Percentiles rank a stretch among this genome's conserved stretches.
phyloP scores from a whole-genome alignment of 2,329 filamentous ascomycete species.

The Epichloe glyceriae region DNA sequence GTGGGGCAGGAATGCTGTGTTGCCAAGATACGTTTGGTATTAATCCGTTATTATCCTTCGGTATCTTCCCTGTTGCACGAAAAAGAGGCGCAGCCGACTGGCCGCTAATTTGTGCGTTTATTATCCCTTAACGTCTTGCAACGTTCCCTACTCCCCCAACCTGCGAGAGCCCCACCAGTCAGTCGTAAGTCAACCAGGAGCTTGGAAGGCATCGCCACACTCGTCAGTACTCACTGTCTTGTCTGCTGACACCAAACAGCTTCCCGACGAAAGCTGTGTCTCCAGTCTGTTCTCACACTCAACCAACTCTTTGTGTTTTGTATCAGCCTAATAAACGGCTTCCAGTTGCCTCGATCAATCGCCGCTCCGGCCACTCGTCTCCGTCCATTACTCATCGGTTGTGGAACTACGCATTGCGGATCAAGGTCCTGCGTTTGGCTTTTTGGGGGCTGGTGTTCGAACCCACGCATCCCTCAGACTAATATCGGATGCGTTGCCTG shows the following conservation, averaged over 20 bases:
- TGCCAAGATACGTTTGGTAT: no score
- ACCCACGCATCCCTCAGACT: neutral
- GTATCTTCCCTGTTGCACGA: no score
- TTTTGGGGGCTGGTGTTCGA: neutral
- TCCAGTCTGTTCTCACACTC: neutral
- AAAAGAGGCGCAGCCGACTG: no score
- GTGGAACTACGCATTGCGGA: neutral
- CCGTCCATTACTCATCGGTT: neutral
- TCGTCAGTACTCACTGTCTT: neutral
- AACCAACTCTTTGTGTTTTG: neutral
- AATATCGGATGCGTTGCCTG: no score
- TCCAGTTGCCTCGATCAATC: neutral
- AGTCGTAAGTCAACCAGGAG: neutral
- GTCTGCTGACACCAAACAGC: neutral
- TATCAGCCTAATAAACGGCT: no score
- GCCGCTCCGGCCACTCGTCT: neutral
- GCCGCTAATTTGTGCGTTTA: no score
- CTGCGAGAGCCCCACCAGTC: neutral
- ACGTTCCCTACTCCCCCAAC: neutral
- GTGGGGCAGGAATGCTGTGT: no score
- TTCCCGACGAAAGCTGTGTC: neutral
- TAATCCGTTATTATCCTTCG: no score
- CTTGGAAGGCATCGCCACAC: conserved; percentile 3
- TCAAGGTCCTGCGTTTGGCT: neutral
- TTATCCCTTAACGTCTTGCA: no score